Conservation (phyloP, 2,329 filamentous ascomycete genomes). For the Colletotrichum nymphaeae region DNA sequence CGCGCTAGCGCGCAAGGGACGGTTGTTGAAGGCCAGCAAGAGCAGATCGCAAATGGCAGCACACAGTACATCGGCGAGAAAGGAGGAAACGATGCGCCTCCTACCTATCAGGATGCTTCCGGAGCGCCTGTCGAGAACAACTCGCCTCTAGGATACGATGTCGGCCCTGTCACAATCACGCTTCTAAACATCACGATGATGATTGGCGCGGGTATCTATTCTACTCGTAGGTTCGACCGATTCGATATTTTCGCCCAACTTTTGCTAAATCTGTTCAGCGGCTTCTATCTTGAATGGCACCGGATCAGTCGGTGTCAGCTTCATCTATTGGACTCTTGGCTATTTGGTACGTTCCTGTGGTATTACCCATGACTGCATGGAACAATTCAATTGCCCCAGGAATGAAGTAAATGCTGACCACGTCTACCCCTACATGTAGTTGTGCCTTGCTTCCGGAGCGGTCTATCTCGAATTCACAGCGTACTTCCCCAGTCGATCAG, state of each 20-base stretch:
- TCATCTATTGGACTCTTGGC: constrained; percentile 74
- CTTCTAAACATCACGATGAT: constrained; percentile 72
- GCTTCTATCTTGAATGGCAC: constrained; percentile 66
- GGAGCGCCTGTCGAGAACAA: constrained; percentile 70
- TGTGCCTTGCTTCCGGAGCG: constrained; percentile 56
- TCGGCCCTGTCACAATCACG: constrained; percentile 65
- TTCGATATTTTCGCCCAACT: constrained; percentile 44
- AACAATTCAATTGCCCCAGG: too few relatives aligned
- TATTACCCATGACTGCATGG: too few relatives aligned
- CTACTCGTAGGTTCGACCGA: constrained; percentile 54
- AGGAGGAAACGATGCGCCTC: constrained; percentile 36
- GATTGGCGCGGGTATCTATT: constrained; percentile 72
- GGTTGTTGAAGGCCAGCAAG: background rate
- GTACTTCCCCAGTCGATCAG: constrained; percentile 75
- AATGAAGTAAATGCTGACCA: background rate
- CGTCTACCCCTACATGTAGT: constrained; percentile 54
- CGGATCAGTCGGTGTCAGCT: constrained; percentile 69
- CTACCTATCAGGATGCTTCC: constrained; percentile 15
- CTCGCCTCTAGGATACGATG: constrained; percentile 70
- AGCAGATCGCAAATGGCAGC: constrained; percentile 11
- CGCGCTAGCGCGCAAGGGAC: background rate
- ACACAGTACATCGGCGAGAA: constrained; percentile 25
- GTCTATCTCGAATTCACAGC: constrained; percentile 74
- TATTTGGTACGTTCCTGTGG: constrained; percentile 61
- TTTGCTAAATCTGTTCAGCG: constrained; percentile 50